phyloP scores from a whole-genome alignment of 495 filamentous ascomycete genomes.

The Penicillium crystallinum region DNA sequence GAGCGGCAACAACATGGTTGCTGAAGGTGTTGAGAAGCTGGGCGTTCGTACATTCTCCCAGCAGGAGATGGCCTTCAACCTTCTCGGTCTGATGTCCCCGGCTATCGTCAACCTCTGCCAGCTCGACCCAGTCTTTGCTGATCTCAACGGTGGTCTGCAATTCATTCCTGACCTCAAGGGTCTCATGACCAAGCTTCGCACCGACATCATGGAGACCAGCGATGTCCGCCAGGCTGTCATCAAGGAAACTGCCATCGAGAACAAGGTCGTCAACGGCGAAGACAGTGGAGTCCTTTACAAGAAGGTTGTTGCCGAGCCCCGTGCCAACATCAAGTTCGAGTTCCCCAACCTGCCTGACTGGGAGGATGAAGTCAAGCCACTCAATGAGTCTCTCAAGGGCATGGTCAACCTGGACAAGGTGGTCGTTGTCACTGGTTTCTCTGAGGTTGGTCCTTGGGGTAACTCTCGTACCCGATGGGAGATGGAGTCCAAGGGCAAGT shows the following conservation, averaged over 20 bases:
- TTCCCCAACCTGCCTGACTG: conserved; percentile 89
- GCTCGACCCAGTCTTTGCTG: conserved; percentile 89
- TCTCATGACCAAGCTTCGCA: conserved; percentile 82
- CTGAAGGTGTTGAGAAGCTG: conserved; percentile 91
- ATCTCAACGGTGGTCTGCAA: conserved; percentile 95
- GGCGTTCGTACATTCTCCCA: conserved; percentile 98
- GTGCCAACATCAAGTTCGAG: conserved; percentile 95
- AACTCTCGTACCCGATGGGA: conserved; percentile 98
- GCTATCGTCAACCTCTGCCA: conserved; percentile 94
- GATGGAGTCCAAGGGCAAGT: conserved; percentile 95
- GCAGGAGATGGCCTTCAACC: conserved; percentile 99
- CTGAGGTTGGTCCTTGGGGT: conserved; percentile 96
- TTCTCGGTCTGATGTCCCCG: conserved; percentile 93
- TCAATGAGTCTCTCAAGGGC: conserved; percentile 81
- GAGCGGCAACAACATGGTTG: conserved; percentile 96
- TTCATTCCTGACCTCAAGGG: conserved; percentile 97
- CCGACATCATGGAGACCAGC: conserved; percentile 87
- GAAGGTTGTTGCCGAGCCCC: conserved; percentile 85
- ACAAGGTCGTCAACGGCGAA: conserved; percentile 95
- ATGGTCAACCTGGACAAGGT: conserved; percentile 99
- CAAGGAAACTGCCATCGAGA: conserved; percentile 93
- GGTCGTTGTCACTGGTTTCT: conserved; percentile 93
- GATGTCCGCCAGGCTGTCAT: conserved; percentile 90
- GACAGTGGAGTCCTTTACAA: conserved; percentile 88
- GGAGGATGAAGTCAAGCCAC: conserved; percentile 82